phyloP scores from a whole-genome alignment of 129 eudicot species.

The carrot (Daucus carota) region DNA sequence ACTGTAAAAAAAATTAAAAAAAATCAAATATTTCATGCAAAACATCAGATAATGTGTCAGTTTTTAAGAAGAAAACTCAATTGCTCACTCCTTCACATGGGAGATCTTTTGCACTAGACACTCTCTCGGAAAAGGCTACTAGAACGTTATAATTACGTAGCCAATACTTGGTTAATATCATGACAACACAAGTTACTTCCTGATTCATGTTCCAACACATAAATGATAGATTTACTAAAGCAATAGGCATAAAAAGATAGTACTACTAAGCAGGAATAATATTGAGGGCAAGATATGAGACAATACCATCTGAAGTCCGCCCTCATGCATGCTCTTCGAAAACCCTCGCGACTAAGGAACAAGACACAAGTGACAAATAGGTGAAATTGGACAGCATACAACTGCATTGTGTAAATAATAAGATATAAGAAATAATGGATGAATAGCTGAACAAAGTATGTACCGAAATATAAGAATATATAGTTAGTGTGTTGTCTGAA shows the following conservation, averaged over 20 bases:
- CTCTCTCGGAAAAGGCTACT: not conserved
- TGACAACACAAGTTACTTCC: not conserved
- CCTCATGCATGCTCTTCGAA: slow-evolving; percentile 94
- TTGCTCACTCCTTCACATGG: not conserved
- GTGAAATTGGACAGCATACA: slow-evolving; percentile 96
- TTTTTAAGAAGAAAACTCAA: not conserved
- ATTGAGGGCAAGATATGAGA: slow-evolving; percentile 19
- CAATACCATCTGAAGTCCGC: slow-evolving; percentile 68
- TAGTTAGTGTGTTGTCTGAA: not conserved
- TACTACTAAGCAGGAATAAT: not conserved
- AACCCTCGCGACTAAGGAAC: slow-evolving; percentile 96
- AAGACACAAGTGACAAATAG: slow-evolving; percentile 79
- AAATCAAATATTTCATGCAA: not conserved
- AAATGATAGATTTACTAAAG: slow-evolving; percentile 1
- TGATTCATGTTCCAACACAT: not conserved
- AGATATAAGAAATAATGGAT: slow-evolving; percentile 4
- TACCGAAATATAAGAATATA: not conserved
- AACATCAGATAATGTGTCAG: not conserved
- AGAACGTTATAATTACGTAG: not conserved
- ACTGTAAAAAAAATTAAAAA: slow-evolving; percentile 40
- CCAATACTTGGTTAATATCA: not conserved
- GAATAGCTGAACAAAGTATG: not conserved
- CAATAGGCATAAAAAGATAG: not conserved
- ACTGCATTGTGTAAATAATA: slow-evolving; percentile 41
- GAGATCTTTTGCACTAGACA: not conserved